Conservation (phyloP, 148 eudicot species). For the Persicaria maculosa region DNA sequence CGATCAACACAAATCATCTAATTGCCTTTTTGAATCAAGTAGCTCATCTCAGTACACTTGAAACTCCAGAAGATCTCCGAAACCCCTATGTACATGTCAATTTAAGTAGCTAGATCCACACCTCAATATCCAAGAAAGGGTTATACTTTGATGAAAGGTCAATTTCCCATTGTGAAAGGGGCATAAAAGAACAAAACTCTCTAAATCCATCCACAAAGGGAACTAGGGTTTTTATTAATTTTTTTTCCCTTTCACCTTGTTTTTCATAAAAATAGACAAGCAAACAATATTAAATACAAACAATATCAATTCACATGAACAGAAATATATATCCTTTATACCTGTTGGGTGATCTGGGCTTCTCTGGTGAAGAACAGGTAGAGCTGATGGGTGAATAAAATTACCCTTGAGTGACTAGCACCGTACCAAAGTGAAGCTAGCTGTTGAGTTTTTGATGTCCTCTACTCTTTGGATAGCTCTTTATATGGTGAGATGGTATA, state of each 20-base stretch:
- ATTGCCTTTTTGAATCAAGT: no score
- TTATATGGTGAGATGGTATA: background rate
- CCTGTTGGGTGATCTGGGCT: conserved; percentile 8
- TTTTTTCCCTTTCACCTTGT: no score
- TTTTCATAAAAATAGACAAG: background rate
- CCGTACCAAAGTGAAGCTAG: background rate
- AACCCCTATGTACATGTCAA: background rate
- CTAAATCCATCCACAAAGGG: background rate
- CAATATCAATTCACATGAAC: background rate
- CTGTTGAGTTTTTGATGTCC: background rate
- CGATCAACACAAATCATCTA: no score
- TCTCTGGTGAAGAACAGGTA: background rate
- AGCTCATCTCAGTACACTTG: background rate
- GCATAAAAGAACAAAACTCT: background rate
- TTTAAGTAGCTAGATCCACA: background rate
- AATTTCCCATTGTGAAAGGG: background rate
- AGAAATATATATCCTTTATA: conserved; percentile 6
- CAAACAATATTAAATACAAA: background rate
- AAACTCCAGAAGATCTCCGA: background rate
- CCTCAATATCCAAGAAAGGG: background rate
- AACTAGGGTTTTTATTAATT: background rate
- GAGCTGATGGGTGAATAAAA: background rate
- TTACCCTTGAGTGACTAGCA: background rate
- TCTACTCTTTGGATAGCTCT: background rate
- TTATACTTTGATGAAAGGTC: background rate